Conservation (phyloP, 768 basidiomycete species). For the Hypholoma sublateritium region DNA sequence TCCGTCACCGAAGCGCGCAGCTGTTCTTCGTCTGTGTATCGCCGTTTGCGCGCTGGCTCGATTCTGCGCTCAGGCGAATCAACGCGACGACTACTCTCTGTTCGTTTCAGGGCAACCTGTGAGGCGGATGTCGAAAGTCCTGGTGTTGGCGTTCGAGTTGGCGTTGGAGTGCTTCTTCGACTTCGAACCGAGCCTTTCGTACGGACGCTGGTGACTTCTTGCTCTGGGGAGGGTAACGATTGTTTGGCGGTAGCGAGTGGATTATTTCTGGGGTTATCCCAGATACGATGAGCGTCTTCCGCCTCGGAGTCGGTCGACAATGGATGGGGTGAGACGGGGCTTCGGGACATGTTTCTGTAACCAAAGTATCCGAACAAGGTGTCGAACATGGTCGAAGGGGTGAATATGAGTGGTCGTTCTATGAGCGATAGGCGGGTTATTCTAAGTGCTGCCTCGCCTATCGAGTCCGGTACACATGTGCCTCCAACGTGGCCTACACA, state of each 20-base stretch:
- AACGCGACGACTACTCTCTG: neutral
- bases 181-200: too few species aligned
- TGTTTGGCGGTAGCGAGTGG: neutral
- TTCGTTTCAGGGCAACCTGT: neutral
- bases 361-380: neutral
- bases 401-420: neutral
- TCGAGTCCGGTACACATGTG: slow-evolving; percentile 6
- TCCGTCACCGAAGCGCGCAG: neutral
- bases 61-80: neutral
- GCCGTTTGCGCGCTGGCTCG: neutral
- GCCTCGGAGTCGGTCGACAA: neutral
- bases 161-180: neutral
- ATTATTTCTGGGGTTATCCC: neutral
- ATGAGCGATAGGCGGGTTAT: neutral
- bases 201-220: too few species aligned
- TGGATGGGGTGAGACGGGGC: neutral
- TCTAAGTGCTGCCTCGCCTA: neutral
- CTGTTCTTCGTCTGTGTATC: neutral
- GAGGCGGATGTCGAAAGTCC: neutral
- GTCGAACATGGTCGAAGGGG: neutral
- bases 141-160: neutral
- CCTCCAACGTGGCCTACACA: slow-evolving; percentile 15
- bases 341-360: neutral
- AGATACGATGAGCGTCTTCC: neutral
- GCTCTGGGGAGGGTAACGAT: neutral